These are phyloP conservation scores for Apiospora malaysiana DNA, from an alignment of 2,329 filamentous ascomycete species.

Conservation along the genomic window DNA sequence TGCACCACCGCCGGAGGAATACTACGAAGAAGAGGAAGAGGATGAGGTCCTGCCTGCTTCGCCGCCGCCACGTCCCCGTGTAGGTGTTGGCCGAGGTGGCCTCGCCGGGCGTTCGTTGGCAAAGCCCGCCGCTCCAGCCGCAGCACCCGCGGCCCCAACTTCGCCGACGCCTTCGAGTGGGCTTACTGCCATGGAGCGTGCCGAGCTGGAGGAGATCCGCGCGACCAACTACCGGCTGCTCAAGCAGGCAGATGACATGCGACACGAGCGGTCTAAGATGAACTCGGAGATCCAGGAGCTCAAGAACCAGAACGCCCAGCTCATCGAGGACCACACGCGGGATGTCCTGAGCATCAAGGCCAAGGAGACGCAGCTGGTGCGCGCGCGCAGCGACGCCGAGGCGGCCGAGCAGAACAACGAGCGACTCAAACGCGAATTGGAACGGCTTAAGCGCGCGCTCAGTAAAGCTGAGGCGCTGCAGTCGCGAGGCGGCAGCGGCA, in stretches of 20 bases:
- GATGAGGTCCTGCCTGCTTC: constrained; percentile 50
- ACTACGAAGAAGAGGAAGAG: constrained; percentile 61
- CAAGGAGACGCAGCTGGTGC: constrained; percentile 95
- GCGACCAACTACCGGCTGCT: constrained; percentile 80
- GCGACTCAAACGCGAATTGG: constrained; percentile 84
- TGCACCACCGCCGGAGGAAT: constrained; percentile 53
- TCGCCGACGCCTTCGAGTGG: constrained; percentile 68
- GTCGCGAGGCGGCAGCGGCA: constrained; percentile 44
- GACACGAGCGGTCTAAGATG: constrained; percentile 81
- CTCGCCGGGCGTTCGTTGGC: constrained; percentile 85
- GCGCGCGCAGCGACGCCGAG: constrained; percentile 88
- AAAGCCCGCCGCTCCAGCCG: constrained; percentile 67
- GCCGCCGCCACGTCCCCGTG: constrained; percentile 65
- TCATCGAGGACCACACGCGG: constrained; percentile 96
- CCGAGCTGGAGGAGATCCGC: constrained; percentile 90
- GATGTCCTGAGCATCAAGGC: constrained; percentile 97
- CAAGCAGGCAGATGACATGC: constrained; percentile 78
- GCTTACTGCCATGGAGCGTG: constrained; percentile 79
- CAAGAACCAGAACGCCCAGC: constrained; percentile 93
- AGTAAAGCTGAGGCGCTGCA: constrained; percentile 59
- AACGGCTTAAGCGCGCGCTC: constrained; percentile 88
- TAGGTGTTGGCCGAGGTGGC: constrained; percentile 77
- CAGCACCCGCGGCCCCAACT: constrained; percentile 54
- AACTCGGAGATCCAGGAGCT: constrained; percentile 90
- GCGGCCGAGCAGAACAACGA: constrained; percentile 86